Evolutionary conservation across 2,329 filamentous ascomycete species (phyloP).

Genomic region (Xylariaceae sp.): DNA sequence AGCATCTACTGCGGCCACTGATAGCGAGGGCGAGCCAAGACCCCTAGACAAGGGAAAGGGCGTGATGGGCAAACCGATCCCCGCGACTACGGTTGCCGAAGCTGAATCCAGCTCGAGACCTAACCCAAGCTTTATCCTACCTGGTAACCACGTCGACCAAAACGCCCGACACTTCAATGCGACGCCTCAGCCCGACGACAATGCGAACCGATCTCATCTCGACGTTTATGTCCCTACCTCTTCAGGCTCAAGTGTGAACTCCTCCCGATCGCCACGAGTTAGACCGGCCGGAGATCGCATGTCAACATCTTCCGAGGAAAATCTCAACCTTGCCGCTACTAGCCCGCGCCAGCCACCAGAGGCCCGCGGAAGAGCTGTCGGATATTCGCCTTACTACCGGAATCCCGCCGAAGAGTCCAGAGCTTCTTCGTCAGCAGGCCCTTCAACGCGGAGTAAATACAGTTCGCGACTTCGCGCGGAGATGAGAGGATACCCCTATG

Average conservation of each 20-base stretch:
- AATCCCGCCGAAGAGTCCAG: slow-evolving; percentile 22
- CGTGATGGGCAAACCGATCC: slow-evolving; percentile 14
- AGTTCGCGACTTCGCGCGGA: slow-evolving; percentile 19
- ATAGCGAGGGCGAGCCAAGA: slow-evolving; percentile 23
- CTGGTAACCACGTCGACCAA: slow-evolving; percentile 24
- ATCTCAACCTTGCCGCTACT: slow-evolving; percentile 5
- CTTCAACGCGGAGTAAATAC: slow-evolving; percentile 15
- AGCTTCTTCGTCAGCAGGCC: slow-evolving; percentile 1
- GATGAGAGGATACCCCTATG: slow-evolving; percentile 9
- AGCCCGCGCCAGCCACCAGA: slow-evolving; percentile 17
- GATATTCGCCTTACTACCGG: slow-evolving; percentile 15
- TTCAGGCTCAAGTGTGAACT: slow-evolving; percentile 24
- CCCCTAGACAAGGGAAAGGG: slow-evolving; percentile 27
- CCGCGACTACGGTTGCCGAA: slow-evolving; percentile 21
- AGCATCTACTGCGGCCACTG: slow-evolving; percentile 24
- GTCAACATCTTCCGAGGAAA: slow-evolving; percentile 30
- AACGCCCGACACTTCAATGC: slow-evolving; percentile 16
- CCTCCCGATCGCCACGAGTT: slow-evolving; percentile 21
- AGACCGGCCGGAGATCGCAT: slow-evolving; percentile 20
- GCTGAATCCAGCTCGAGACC: slow-evolving; percentile 25
- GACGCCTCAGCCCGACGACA: slow-evolving; percentile 12
- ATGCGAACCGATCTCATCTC: slow-evolving; percentile 11
- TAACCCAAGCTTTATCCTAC: slow-evolving; percentile 25
- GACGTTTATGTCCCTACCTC: slow-evolving; percentile 30
- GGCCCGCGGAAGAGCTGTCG: slow-evolving; percentile 10